Conservation (phyloP, 352 stramenopile species). For the Phytophthora constricta region DNA sequence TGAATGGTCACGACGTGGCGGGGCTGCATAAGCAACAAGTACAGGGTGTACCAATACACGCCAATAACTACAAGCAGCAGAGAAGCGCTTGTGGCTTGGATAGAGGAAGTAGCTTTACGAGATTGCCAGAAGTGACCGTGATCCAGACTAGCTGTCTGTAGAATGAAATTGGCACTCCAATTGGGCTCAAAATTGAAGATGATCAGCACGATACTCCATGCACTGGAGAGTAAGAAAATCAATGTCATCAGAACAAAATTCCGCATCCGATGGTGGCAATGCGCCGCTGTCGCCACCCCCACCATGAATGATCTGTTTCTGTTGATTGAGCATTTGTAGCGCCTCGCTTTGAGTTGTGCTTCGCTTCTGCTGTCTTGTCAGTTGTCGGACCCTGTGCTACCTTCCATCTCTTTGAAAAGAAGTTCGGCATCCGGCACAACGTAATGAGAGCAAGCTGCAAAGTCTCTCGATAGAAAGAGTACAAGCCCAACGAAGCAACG, state of each 20-base stretch:
- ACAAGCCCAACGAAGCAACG: too few species aligned
- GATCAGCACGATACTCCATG: conserved; percentile 46
- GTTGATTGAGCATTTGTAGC: background rate
- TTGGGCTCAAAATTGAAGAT: conserved; percentile 40
- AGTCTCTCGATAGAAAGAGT: too few species aligned
- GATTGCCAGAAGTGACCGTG: conserved; percentile 27
- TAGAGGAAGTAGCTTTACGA: background rate
- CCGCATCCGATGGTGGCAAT: conserved; percentile 26
- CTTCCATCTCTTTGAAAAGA: conserved; percentile 14
- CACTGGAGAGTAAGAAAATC: conserved; percentile 29
- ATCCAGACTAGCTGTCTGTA: conserved; percentile 42
- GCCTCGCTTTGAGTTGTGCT: conserved; percentile 3
- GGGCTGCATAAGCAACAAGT: conserved; percentile 18
- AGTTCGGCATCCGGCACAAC: background rate
- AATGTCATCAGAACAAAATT: conserved; percentile 23
- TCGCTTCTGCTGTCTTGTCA: background rate
- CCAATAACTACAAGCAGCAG: conserved; percentile 21
- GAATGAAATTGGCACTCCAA: conserved; percentile 42
- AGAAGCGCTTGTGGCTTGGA: conserved; percentile 5
- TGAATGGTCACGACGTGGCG: conserved; percentile 10
- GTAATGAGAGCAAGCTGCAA: background rate
- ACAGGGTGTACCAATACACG: conserved; percentile 33
- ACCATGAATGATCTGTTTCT: conserved; percentile 6
- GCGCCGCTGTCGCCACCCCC: conserved; percentile 17
- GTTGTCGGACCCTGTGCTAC: conserved; percentile 1